Base-by-base conservation (phyloP, 2,329 filamentous ascomycete species). In the Neopestalotiopsis sp. region DNA sequence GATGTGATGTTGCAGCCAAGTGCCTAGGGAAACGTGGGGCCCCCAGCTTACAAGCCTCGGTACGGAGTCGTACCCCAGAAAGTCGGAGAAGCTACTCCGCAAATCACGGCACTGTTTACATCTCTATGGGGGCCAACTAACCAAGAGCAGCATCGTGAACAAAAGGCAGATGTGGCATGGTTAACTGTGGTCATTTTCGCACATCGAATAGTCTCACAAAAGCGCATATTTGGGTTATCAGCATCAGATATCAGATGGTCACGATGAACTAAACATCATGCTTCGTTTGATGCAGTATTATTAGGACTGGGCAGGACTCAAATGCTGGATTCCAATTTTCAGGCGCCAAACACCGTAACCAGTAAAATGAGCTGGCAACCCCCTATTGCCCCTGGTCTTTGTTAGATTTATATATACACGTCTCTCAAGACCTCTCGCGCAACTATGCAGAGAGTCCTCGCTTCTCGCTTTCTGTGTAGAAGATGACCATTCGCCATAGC, bases 401-500 rank as follows among this genome's bases (percentile, higher is more conserved):
- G 7, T 5, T 13, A 62, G 14, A 62, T 17, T 14, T 62, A 62
- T 62, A 42, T 62, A 40, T 17, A 62, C 59, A 59, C 24, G 24
- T 28, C 24, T 28, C 24, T 28, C 24, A 28, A 28, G 24, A 28
- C 24, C 24, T 28, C 59, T 20, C 12, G 32, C n/a, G 3, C 45
- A 34, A 12, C 32, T 62, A 94, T 64, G 90, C 89, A 24, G 92
- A 92, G 70, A 98, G 84, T 1, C 95, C 95, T 71, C 94, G 86
- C 84, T 96, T 97, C 86, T 97, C 95, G 76, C 92, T 93, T 81
- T 98, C 95, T 5, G 94, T 96, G 76, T 95, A 98, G 89, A 98
- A 98, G 76, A 98, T 97, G 69, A 98, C 91, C 94, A 98, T 97
- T 65, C 95, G 90, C 96, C 96, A 99, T 45, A 99, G 88, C 84